phyloP scores from a whole-genome alignment of 805 yeast species.

The Ogataea neopini region DNA sequence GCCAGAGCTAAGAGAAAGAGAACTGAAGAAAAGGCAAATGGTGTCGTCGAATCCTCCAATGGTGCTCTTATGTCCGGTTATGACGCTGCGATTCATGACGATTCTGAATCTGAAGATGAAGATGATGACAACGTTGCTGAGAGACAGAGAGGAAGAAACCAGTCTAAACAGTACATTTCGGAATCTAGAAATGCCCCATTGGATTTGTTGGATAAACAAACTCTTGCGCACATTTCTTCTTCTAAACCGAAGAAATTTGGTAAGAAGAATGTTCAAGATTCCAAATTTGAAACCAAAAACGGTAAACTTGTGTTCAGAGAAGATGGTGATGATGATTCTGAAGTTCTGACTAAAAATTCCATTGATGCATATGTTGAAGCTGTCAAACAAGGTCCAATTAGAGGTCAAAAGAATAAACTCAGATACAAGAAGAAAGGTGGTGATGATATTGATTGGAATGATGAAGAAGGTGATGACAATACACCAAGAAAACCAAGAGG shows the following conservation, averaged over 20 bases:
- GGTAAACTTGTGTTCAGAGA: slow-evolving; percentile 74
- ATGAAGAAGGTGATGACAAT: slow-evolving; percentile 32
- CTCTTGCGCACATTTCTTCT: slow-evolving; percentile 86
- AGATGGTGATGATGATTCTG: slow-evolving; percentile 50
- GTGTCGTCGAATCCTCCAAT: slow-evolving; percentile 21
- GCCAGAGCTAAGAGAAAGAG: slow-evolving; percentile 81
- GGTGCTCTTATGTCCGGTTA: slow-evolving; percentile 74
- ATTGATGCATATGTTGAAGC: slow-evolving; percentile 94
- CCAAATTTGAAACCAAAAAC: slow-evolving; percentile 51
- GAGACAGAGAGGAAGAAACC: slow-evolving; percentile 21
- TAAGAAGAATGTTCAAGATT: slow-evolving; percentile 41
- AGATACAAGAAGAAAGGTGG: slow-evolving; percentile 61
- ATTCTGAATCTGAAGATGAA: slow-evolving; percentile 59
- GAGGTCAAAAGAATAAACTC: slow-evolving; percentile 90
- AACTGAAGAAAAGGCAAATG: slow-evolving; percentile 35
- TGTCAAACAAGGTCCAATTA: slow-evolving; percentile 85
- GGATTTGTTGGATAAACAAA: slow-evolving; percentile 81
- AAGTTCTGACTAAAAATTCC: slow-evolving; percentile 51
- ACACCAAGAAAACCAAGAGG: slow-evolving; percentile 12
- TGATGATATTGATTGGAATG: slow-evolving; percentile 54
- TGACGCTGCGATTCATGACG: slow-evolving; percentile 87
- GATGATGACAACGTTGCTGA: slow-evolving; percentile 42
- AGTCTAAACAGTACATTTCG: slow-evolving; percentile 65
- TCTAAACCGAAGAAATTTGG: slow-evolving; percentile 69
- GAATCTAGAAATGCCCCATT: slow-evolving; percentile 76